Evolutionary conservation across 73 alveolate species (phyloP).

Genomic region (Paramecium pentaurelia): DNA sequence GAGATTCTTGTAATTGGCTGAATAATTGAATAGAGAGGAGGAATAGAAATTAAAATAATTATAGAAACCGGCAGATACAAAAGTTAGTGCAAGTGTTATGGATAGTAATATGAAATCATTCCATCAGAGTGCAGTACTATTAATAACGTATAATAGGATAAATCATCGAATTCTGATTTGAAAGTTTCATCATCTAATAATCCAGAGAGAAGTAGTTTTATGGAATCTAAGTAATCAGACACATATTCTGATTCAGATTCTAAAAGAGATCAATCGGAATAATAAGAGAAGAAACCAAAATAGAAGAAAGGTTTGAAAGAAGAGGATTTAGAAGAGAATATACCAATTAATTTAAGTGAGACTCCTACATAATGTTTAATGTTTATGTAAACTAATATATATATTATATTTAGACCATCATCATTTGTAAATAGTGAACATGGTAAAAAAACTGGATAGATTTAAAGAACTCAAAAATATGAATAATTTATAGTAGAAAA

Average conservation of each 20-base stretch:
- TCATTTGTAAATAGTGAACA: conserved; percentile 47
- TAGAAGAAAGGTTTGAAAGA: conserved; percentile 57
- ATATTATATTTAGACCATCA: neutral
- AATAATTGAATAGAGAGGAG: neutral
- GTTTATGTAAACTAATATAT: neutral
- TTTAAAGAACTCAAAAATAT: conserved; percentile 63
- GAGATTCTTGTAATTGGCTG: neutral
- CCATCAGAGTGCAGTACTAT: conserved; percentile 1
- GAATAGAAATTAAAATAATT: neutral
- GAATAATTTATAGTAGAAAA: conserved; percentile 65
- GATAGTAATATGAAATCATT: conserved; percentile 41
- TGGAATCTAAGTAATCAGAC: conserved; percentile 19
- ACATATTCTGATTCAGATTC: conserved; percentile 29
- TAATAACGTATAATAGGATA: neutral
- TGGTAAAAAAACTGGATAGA: conserved; percentile 60
- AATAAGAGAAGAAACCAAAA: conserved; percentile 50
- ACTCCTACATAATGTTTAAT: conserved; percentile 73
- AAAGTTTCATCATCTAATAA: conserved; percentile 17
- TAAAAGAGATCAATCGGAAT: conserved; percentile 12
- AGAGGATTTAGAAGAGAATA: conserved; percentile 65
- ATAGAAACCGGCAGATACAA: neutral
- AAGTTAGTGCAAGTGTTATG: neutral
- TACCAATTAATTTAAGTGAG: conserved; percentile 76
- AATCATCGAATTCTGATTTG: conserved; percentile 41
- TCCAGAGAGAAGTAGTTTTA: conserved; percentile 24